These are phyloP conservation scores for Cetradonia linearis DNA, from an alignment of 495 filamentous ascomycete species.

Conservation along the genomic window DNA sequence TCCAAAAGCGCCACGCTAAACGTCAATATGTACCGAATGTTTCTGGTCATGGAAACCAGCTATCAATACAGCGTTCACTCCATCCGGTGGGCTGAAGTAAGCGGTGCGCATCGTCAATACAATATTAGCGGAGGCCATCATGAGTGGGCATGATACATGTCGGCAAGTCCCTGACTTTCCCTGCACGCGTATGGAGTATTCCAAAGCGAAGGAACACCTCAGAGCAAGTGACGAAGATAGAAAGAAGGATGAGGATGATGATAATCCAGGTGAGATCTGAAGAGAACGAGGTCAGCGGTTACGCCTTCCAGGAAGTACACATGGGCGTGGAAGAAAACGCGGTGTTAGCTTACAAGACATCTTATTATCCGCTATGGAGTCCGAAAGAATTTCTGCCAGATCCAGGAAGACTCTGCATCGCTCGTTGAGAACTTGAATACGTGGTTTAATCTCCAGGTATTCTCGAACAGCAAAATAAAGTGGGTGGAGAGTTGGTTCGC, in stretches of 20 bases:
- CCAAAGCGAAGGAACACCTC: conserved; percentile 84
- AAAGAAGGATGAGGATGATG: conserved; percentile 83
- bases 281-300: not conserved
- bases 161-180: conserved; percentile 16
- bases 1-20: conserved; percentile 6
- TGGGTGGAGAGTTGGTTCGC: conserved; percentile 86
- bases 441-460: conserved; percentile 93
- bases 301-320: too few species aligned
- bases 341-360: conserved; percentile 55
- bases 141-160: conserved; percentile 13
- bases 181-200: conserved; percentile 47
- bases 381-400: conserved; percentile 86
- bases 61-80: not conserved
- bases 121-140: conserved; percentile 11
- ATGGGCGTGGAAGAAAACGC: not conserved
- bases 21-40: not conserved
- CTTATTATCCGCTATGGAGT: conserved; percentile 84
- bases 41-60: not conserved
- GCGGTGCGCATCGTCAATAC: not conserved
- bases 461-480: conserved; percentile 92
- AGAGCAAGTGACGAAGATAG: conserved; percentile 78
- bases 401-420: conserved; percentile 95
- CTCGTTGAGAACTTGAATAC: conserved; percentile 91
- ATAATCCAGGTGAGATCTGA: conserved; percentile 88
- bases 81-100: not conserved